Evolutionary conservation across 2,329 filamentous ascomycete species (phyloP).

Genomic region (Diplodia corticola): DNA sequence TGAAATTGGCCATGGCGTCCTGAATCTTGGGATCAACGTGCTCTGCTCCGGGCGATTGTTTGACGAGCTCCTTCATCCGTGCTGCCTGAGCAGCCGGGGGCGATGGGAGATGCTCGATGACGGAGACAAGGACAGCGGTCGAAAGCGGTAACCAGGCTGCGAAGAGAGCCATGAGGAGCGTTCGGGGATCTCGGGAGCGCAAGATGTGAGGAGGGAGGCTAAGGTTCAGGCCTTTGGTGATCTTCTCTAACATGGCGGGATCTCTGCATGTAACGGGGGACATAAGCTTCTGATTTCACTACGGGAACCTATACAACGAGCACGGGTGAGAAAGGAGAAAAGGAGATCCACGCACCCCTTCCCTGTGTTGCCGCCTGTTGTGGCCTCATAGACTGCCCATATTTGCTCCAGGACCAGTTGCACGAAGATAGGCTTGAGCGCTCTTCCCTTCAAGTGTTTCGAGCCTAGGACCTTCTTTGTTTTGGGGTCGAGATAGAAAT

Average conservation of each 20-base stretch:
- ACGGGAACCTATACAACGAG: conserved; percentile 6
- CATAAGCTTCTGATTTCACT: conserved; percentile 43
- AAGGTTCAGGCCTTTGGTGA: conserved; percentile 86
- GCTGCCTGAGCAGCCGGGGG: conserved; percentile 77
- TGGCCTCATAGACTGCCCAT: conserved; percentile 94
- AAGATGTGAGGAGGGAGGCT: conserved; percentile 81
- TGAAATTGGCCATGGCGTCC: conserved; percentile 81
- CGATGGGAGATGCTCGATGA: conserved; percentile 88
- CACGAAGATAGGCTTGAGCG: conserved; percentile 95
- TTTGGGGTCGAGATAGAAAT: conserved; percentile 94
- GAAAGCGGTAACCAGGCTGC: conserved; percentile 89
- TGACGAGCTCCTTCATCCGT: conserved; percentile 75
- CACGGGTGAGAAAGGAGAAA: conserved; percentile 28
- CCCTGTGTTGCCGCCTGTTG: conserved; percentile 75
- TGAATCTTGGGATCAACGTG: conserved; percentile 69
- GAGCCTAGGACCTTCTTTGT: conserved; percentile 88
- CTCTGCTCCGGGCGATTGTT: conserved; percentile 74
- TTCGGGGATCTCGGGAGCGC: conserved; percentile 78
- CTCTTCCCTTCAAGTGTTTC: conserved; percentile 90
- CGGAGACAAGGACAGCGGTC: conserved; percentile 87
- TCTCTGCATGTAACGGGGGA: conserved; percentile 56
- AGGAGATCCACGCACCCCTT: conserved; percentile 66
- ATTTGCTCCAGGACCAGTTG: conserved; percentile 93
- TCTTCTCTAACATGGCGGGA: conserved; percentile 80
- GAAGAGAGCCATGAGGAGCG: conserved; percentile 84